Evolutionary conservation across 352 stramenopile genomes (phyloP), one percentile per base, ranked within the genome.

Genomic region (Globisporangium takayamanum): DNA sequence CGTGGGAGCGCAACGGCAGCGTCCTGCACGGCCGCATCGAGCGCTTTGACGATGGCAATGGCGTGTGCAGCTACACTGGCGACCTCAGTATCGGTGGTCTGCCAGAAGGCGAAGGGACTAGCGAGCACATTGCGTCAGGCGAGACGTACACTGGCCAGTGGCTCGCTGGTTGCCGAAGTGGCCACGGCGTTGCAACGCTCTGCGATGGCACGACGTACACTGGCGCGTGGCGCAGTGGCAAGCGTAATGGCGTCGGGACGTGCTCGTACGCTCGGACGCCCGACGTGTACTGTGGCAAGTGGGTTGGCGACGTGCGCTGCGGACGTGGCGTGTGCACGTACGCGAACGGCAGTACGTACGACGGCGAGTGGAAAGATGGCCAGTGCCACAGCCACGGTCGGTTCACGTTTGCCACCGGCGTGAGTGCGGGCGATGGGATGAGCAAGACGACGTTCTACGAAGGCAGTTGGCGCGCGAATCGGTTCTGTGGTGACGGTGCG

Each of bases 311-410:
- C 47, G 59, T 84, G 28, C 83, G 83, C 36, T 93, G 79, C 44
- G 83, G 83, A 26, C 79, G 67, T 14, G 80, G 80, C 0, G 53
- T 66, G 12, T 88, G 75, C 60, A 78, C 59, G 6, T 88, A 87
- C 54, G 76, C 80, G 28, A 88, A 83, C 45, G 79, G 80, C 12
- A 74, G 70, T 22, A 55, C 72, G 30, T 97, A 96, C 63, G 76
- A 94, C 59, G 89, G 89, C 28, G 72, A 96, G 46, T 94, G 85
- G 79, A 67, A 75, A 5, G 75, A 89, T 61, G 84, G 94, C 68
- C 66, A 80, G 44, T 80, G 84, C 58, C 88, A 97, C 54, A 88
- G 89, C 26, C 53, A 73, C 20, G 89, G 89, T 0, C 68, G 79
- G 44, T 94, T 87, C 64, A 80, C 65, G 30, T 94, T 92, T 54